Evolutionary conservation across 2,329 filamentous ascomycete genomes (phyloP), one percentile per base, ranked within the genome.

Genomic region (Lomentospora prolificans): DNA sequence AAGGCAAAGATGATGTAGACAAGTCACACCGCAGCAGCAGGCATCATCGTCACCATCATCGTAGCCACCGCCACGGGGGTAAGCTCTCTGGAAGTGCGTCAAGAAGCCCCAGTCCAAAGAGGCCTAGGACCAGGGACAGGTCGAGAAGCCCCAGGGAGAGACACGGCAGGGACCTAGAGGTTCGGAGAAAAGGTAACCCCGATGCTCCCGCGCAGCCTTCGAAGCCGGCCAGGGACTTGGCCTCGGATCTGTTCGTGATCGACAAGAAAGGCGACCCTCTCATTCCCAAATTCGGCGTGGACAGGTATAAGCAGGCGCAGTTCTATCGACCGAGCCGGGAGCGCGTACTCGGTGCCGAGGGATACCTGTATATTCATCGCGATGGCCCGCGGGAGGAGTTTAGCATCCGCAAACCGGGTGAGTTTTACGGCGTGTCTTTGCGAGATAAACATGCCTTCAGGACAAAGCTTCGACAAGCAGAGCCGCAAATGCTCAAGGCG

Each of bases 251-350:
- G 3, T 91, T 81, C 66, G 63, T 81, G 48, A 64, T 88, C 53
- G 92, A 97, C 68, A 81, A 75, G 44, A 84, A 82, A 64, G 91
- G 92, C 0, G 92, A 97, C 63, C 73, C 78, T 3, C 78, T 90
- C 51, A 90, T 94, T 60, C 68, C 86, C 48, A 78, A 79, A 25
- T 96, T 91, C 66, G 79, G 81, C 27, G 77, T 87, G 39, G 84
- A 96, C 65, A 81, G 81, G 33, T 87, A 87, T 60, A 80, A 78
- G 55, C 71, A 95, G 9, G 90, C 90, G 0, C 63, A 70, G 2
- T 96, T 95, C 65, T 77, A 78, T 58, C 84, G 89, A 4, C 72
- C 73, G 58, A 88, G 90, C 12, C 73, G 75, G 56, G 90, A 90
- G 2, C 77, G 76, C 57, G 73, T 96, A 1, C 68, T 97, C 10